Evolutionary conservation across 495 filamentous ascomycete genomes (phyloP), one percentile per base, ranked within the genome.

Genomic region (Cudoniella acicularis): DNA sequence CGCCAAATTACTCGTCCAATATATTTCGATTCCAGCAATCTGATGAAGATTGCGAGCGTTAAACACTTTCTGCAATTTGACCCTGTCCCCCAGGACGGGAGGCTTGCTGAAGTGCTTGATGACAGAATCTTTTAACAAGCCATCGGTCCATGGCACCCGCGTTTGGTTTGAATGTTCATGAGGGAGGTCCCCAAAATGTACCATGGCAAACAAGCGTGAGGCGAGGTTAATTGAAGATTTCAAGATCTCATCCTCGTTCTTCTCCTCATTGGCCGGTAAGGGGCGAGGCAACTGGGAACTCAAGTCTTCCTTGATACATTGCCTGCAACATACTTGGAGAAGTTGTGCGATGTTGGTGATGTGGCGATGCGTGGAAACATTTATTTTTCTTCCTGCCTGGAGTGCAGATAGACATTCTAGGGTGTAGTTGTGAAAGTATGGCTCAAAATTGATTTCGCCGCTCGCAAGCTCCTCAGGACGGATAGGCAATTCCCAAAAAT

Each of bases 1-100:
- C 0, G 65, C 63, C 2, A 79, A 51, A 36, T 78, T 75, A 36
- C 64, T 30, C n/a, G 77, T 80, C 69, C 66, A 72, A 22, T 43
- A 18, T 13, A 78, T 66, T 27, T 67, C 48, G 23, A 77, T 61
- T 2, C 73, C 74, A 2, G 62, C 74, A 36, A 76, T 71, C 2
- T 63, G 47, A 13, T 49, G 9, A 23, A 72, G 25, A 40, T 64
- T 70, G 10, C 24, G 52, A 6, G 66, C 69, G 4, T 40, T 69
- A 53, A 72, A 70, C 11, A 53, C 40, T 47, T 54, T 60, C 1
- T 64, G 61, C 16, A 64, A 53, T 49, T 63, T 61, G 22, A 60
- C 23, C 8, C 36, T 8, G 36, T 25, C 59, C 16, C 49, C 36
- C 2, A 50, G 43, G 18, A 3, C 48, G 16, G 21, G 24, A 16